Evolutionary conservation across 2,329 filamentous ascomycete species (phyloP), one percentile per base, ranked within the genome.

Genomic region (Pseudocercospora macadamiae): DNA sequence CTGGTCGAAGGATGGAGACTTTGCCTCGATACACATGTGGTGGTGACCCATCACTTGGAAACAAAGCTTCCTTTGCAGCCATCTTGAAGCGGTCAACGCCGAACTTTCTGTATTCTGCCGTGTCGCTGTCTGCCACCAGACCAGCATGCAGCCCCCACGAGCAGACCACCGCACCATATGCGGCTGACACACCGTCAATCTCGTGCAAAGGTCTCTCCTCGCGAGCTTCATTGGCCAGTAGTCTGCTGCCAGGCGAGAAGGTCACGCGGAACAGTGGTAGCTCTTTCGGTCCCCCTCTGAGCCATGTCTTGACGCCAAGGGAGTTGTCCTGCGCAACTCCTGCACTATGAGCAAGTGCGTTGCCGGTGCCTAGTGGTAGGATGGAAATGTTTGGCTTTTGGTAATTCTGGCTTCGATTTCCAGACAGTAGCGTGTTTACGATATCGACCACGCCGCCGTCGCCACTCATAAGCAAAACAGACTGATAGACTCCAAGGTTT

Each of bases 71-170:
- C 53, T 86, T 82, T 0, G 91, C 93, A 0, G 91, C 92, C 84
- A 96, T 91, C 57, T 87, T 83, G 76, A 97, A 97, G 18, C 93
- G 83, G 71, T 89, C 85, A 28, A 82, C 80, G 10, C 93, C 93
- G 69, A 89, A 87, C 65, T 85, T 84, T 62, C 93, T 88, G 74
- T 93, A 93, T 64, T 86, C 88, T 0, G 84, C 79, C 0, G 93
- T 96, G 74, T 97, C 93, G 74, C 90, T 95, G 77, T 97, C 92
- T 67, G 90, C 92, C 19, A 97, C 91, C 3, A 97, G 82, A 39
- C 88, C 87, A 26, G 93, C 90, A 70, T 97, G 93, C 69, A 97
- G 86, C 18, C 90, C 93, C 83, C 96, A 96, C 73, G 89, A 95
- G 44, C 88, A 88, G 1, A 97, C 93, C 19, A 97, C 91, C 21